Base-by-base conservation (phyloP, 768 basidiomycete genomes). In the Lanmaoa pseudosensibilis region DNA sequence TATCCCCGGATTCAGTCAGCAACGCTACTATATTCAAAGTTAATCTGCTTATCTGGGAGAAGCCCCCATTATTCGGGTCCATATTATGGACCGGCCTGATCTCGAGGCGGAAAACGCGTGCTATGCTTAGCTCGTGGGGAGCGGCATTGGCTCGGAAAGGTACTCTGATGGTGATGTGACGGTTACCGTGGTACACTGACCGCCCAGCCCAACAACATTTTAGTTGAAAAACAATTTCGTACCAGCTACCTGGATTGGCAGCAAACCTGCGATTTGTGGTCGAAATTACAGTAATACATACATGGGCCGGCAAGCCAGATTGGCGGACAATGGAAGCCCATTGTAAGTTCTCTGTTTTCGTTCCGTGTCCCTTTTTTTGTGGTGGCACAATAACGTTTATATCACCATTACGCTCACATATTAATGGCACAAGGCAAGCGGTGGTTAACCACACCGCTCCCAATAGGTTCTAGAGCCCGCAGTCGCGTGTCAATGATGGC, bases 231-330 rank as follows among this genome's bases (percentile, higher is more conserved):
- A 27, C 27, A 27, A 27, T 27, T 27, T 27, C 27, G 27, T 27
- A 27, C 27, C 27, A 27, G 27, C 27, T 25, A 25, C 25, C 5
- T 85, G 82, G 70, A 85, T 80, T 60, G 58, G 64, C 43, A 54
- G 76, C 77, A 58, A 61, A 27, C 27, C 27, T 27, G 27, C 27
- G 6, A 27, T 27, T 27, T 6, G 27, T 27, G 30, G 23, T 45
- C 8, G 32, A 10, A 32, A 23, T 32, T 15, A 4, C n/a, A n/a
- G n/a, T n/a, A n/a, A n/a, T n/a, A n/a, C n/a, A n/a, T n/a, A n/a
- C 19, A n/a, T 27, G 41, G 27, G 16, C 10, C 16, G 19, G 4
- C 21, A 13, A 34, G 15, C 25, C 52, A 9, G 27, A 23, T 4
- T 19, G 38, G 53, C 12, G 27, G 21, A 25, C 15, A 56, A 52